Conservation (phyloP, 1,284 basidiomycete genomes). For the Pseudozyma sp. region DNA sequence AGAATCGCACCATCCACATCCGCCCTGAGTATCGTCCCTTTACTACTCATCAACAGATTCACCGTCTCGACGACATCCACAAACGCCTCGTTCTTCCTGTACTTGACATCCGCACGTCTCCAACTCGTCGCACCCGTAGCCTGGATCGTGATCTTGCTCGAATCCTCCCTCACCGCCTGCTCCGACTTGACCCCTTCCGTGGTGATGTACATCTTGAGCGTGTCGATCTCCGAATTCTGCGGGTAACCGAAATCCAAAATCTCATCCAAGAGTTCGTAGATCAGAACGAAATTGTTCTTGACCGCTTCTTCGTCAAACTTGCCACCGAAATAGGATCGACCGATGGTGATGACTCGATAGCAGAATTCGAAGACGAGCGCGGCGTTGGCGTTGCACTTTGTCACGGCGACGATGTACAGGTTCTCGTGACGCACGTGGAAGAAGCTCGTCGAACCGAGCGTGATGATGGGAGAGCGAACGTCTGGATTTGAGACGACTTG, state of each 20-base stretch:
- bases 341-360: slow-evolving; percentile 93
- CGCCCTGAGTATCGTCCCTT: slow-evolving; percentile 92
- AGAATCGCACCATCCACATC: slow-evolving; percentile 98
- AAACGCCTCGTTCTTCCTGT: slow-evolving; percentile 98
- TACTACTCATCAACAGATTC: slow-evolving; percentile 93
- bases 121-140: slow-evolving; percentile 94
- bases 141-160: slow-evolving; percentile 94
- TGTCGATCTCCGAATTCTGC: slow-evolving; percentile 98
- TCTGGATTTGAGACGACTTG: slow-evolving; percentile 98
- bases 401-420: slow-evolving; percentile 91
- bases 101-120: slow-evolving; percentile 92
- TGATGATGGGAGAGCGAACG: slow-evolving; percentile 95
- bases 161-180: slow-evolving; percentile 84
- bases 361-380: slow-evolving; percentile 97
- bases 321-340: slow-evolving; percentile 93
- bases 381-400: slow-evolving; percentile 97
- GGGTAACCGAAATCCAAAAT: slow-evolving; percentile 99
- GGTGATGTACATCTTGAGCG: slow-evolving; percentile 96
- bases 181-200: slow-evolving; percentile 92
- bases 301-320: slow-evolving; percentile 95
- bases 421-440: slow-evolving; percentile 96
- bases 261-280: slow-evolving; percentile 71
- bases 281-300: slow-evolving; percentile 89
- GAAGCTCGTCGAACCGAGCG: slow-evolving; percentile 95
- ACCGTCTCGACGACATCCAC: slow-evolving; percentile 97